Evolutionary conservation across 2,329 filamentous ascomycete species (phyloP), one percentile per base, ranked within the genome.

Genomic region (Aspergillus puulaauensis): DNA sequence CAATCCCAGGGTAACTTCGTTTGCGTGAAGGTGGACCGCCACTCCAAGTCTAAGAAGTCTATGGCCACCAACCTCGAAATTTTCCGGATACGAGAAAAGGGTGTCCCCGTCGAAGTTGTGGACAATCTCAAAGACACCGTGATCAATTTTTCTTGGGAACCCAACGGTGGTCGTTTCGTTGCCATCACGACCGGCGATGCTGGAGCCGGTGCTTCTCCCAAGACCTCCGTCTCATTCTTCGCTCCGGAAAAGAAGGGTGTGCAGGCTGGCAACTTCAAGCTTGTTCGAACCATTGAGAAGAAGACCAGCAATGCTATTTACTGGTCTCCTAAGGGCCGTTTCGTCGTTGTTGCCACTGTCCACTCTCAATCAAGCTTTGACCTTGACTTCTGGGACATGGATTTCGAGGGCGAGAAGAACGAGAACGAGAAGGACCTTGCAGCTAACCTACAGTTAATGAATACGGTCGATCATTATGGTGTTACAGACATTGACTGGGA

Each of bases 281-380:
- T 96, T 73, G 88, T 98, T 66, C 88, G 92, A 63, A 98, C 93
- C 8, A 83, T 96, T 56, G 95, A 99, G 70, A 98, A 98, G 87
- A 98, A 98, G 87, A 98, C 96, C 80, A 96, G 90, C 85, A 99
- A 99, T 73, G 93, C 91, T 64, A 99, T 99, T 72, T 98, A 98
- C 86, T 99, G 95, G 95, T 96, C 92, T 19, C 95, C 95, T 23
- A 91, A 89, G 75, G 95, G 95, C 54, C 89, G 95, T 49, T 99
- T 99, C 71, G 93, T 98, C 39, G 88, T 98, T 47, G 87, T 99
- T 55, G 95, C 92, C 54, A 96, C 95, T 11, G 91, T 99, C 53
- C 87, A 90, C 77, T 97, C 93, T 70, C 88, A 92, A 73, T 91
- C 96, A 77, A 93, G 88, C 78, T 96, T 91, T 64, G 95, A 99